Conservation (phyloP, 257 asterid species). For the Forsythia suspensa region DNA sequence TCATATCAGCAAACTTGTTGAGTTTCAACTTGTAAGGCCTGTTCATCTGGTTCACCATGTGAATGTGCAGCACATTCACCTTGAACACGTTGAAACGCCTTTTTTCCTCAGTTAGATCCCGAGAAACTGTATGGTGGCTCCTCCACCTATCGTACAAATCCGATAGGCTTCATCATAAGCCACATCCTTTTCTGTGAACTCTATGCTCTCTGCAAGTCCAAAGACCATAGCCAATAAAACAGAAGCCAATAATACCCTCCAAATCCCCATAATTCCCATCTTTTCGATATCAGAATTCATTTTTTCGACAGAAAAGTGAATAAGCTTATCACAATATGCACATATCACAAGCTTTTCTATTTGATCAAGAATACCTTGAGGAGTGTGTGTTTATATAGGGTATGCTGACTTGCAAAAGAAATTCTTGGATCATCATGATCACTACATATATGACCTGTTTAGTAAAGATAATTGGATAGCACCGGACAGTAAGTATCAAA, state of each 20-base stretch:
- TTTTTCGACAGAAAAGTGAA: background rate
- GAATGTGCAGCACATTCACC: constrained; percentile 66
- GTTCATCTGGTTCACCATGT: constrained; percentile 68
- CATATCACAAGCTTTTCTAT: background rate
- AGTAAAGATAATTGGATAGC: too few species aligned
- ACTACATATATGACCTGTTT: too few species aligned
- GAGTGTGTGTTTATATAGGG: constrained; percentile 19
- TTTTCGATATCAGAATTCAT: constrained; percentile 13
- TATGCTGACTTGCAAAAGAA: too few species aligned
- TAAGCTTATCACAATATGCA: background rate
- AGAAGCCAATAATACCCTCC: constrained; percentile 37
- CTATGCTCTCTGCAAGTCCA: constrained; percentile 48
- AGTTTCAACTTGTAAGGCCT: constrained; percentile 82
- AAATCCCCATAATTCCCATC: constrained; percentile 14
- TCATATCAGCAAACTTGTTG: constrained; percentile 77
- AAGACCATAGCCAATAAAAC: constrained; percentile 35
- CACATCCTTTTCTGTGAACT: constrained; percentile 74
- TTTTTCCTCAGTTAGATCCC: constrained; percentile 60
- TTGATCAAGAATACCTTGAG: background rate
- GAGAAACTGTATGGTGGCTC: constrained; percentile 72
- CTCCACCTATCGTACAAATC: constrained; percentile 77
- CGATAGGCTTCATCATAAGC: constrained; percentile 84
- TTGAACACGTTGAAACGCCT: constrained; percentile 83
- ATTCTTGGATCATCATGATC: too few species aligned
- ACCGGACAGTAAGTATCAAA: constrained; percentile 16